Conservation (phyloP, 2,329 filamentous ascomycete genomes). For the Lachnellula cervina region DNA sequence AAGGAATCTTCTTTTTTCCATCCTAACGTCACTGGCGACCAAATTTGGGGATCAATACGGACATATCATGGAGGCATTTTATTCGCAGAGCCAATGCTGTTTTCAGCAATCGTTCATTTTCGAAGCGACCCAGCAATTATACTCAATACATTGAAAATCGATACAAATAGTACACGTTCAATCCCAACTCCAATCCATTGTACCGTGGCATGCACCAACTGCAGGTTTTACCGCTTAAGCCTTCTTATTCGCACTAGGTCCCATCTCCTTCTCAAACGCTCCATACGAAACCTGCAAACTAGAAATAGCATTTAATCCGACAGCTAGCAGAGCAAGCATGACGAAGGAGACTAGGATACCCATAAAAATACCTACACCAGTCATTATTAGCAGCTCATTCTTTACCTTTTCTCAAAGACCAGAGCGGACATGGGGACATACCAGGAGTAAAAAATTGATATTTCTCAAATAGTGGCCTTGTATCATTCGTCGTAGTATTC, state of each 20-base stretch:
- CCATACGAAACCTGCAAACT: constrained; percentile 88
- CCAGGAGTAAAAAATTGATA: constrained; percentile 93
- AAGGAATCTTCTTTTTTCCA: neutral
- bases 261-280: constrained; percentile 95
- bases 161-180: constrained; percentile 3
- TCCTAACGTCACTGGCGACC: neutral
- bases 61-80: too few relatives aligned
- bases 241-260: constrained; percentile 84
- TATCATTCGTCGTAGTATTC: constrained; percentile 40
- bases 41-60: neutral
- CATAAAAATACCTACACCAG: constrained; percentile 75
- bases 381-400: neutral
- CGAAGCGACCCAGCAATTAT: neutral
- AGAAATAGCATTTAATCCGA: constrained; percentile 69
- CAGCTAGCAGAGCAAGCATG: constrained; percentile 70
- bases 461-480: constrained; percentile 70
- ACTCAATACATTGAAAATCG: neutral
- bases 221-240: constrained; percentile 41
- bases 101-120: too few relatives aligned
- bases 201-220: neutral
- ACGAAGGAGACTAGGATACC: constrained; percentile 66
- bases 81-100: too few relatives aligned
- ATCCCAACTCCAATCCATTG: constrained; percentile 1
- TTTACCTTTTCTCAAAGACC: neutral
- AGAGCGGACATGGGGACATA: constrained; percentile 32